Evolutionary conservation across 345 rosid genomes (phyloP), one percentile per base, ranked within the genome.

Genomic region (Citrus hindsii): DNA sequence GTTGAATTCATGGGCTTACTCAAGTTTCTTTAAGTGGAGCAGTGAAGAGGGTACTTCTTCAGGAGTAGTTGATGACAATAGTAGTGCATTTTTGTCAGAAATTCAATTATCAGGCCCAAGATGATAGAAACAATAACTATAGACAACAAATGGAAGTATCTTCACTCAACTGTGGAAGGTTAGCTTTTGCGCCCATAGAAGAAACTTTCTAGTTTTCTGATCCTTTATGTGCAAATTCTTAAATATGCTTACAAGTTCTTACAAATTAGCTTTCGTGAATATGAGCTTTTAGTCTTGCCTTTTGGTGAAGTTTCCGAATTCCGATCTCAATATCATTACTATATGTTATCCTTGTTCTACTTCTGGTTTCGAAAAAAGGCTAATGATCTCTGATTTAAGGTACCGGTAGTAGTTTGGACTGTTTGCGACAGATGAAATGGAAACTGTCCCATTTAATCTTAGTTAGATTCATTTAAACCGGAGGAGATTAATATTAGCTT

Each of bases 101-200:
- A 53, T 79, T 35, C 75, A 73, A 51, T 75, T 87, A 9, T 89
- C 90, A 4, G 87, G 90, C n/a, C 92, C 92, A 1, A 86, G 87
- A 77, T n/a, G n/a, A n/a, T 37, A 16, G 61, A 58, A 25, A 59
- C 65, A 64, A 13, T 30, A 18, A 13, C 62, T 32, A 0, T 71
- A 33, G 35, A n/a, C 28, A 6, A 10, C 30, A 6, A 56, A 27
- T 28, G 22, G 48, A 22, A 25, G 21, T 28, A 7, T 28, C 51
- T 51, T 22, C 9, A 4, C 22, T 37, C 37, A 65, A 14, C 9
- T 32, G 65, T 7, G 0, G 40, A 73, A 24, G 53, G 32, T 65
- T 8, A 33, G 25, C 33, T 74, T 75, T 75, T n/a, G 21, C 75
- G 12, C 22, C 0, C 38, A 51, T 55, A 58, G 28, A 53, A 38